Conservation (phyloP, 495 filamentous ascomycete genomes). For the Annulohypoxylon moriforme region DNA sequence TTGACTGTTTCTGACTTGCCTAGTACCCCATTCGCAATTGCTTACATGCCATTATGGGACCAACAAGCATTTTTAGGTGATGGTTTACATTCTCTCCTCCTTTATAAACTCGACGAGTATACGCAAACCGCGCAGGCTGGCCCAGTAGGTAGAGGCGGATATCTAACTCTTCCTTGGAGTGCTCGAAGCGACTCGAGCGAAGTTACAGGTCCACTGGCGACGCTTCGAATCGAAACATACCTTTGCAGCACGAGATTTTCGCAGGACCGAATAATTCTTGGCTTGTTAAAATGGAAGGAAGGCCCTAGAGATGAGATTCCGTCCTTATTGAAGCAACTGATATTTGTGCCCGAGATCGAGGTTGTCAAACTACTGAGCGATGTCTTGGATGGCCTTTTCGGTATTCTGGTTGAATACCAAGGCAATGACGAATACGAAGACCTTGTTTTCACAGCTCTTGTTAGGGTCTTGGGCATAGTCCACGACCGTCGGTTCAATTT, state of each 20-base stretch:
- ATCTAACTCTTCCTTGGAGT: constrained; percentile 84
- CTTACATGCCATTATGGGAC: constrained; percentile 94
- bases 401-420: constrained; percentile 86
- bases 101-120: constrained; percentile 92
- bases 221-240: constrained; percentile 82
- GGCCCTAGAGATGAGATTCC: constrained; percentile 74
- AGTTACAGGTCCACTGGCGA: constrained; percentile 78
- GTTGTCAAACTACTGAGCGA: constrained; percentile 92
- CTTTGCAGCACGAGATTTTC: constrained; percentile 96
- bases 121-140: constrained; percentile 67
- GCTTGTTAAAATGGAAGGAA: constrained; percentile 86
- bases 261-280: constrained; percentile 88
- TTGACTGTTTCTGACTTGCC: constrained; percentile 89
- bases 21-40: constrained; percentile 85
- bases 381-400: constrained; percentile 92
- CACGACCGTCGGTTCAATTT: constrained; percentile 95
- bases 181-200: constrained; percentile 74
- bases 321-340: constrained; percentile 79
- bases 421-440: constrained; percentile 94
- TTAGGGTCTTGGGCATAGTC: constrained; percentile 90
- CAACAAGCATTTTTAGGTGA: constrained; percentile 91
- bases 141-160: constrained; percentile 76
- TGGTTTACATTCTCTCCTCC: constrained; percentile 79
- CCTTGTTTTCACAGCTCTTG: constrained; percentile 87
- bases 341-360: constrained; percentile 97